These are phyloP conservation scores for Wickerhamomyces hampshirensis DNA, from an alignment of 805 yeast species.

Conservation along the genomic window DNA sequence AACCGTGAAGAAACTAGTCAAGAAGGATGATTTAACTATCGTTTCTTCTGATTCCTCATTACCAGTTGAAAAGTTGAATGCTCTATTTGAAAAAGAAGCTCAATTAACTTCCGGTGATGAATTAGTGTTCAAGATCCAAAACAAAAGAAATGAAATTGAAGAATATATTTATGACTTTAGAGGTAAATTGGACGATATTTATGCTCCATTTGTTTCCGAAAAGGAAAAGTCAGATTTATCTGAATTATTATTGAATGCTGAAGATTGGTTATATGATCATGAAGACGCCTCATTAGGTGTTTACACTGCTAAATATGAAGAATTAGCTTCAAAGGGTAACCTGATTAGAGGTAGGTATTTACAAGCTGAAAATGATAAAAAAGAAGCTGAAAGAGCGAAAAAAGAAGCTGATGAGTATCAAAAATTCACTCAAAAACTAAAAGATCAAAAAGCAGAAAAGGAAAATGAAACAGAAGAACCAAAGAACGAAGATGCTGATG, in stretches of 20 bases:
- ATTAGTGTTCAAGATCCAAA: slow-evolving; percentile 97
- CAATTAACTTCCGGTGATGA: slow-evolving; percentile 86
- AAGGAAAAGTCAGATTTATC: slow-evolving; percentile 81
- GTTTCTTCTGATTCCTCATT: slow-evolving; percentile 58
- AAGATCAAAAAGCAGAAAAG: slow-evolving; percentile 22
- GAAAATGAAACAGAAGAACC: slow-evolving; percentile 17
- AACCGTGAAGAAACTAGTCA: slow-evolving; percentile 89
- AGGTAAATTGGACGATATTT: slow-evolving; percentile 92
- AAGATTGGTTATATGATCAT: slow-evolving; percentile 99
- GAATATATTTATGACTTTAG: slow-evolving; percentile 97
- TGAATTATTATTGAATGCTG: slow-evolving; percentile 74
- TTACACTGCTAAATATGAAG: slow-evolving; percentile 97
- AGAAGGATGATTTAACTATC: slow-evolving; percentile 75
- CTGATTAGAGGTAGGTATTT: slow-evolving; percentile 92
- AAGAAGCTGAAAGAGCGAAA: slow-evolving; percentile 80
- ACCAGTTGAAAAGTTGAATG: slow-evolving; percentile 49
- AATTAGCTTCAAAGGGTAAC: slow-evolving; percentile 91
- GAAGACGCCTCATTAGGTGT: slow-evolving; percentile 94
- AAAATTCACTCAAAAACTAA: slow-evolving; percentile 29
- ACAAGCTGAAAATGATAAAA: slow-evolving; percentile 92
- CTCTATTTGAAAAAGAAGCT: slow-evolving; percentile 75
- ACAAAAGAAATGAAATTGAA: slow-evolving; percentile 95
- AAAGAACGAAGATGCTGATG: slow-evolving; percentile 31
- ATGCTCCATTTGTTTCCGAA: slow-evolving; percentile 81
- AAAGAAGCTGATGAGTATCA: slow-evolving; percentile 74